Evolutionary conservation across 2,329 filamentous ascomycete species (phyloP), one percentile per base, ranked within the genome.

Genomic region (Paraphaeosphaeria minitans): DNA sequence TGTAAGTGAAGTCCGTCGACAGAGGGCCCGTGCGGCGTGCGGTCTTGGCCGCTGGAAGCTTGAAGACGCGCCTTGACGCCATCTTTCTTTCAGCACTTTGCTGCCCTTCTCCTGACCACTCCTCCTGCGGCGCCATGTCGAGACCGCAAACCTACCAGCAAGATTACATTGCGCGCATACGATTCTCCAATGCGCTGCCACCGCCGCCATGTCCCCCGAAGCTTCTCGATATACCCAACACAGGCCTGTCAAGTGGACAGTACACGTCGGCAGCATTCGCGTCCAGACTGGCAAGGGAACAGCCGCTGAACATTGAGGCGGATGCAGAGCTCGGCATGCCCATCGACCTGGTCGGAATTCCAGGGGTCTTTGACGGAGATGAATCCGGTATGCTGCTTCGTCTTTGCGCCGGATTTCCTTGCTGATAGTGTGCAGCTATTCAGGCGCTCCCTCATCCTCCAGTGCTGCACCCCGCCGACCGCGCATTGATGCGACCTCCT

Each of bases 261-360:
- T 98, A 97, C 79, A 96, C 95, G 33, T 92, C 89, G 3, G 92
- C 95, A 1, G 89, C 89, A 22, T 99, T 96, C 80, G 93, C 93
- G 31, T 95, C 93, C 47, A 88, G 92, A 63, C 82, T 99, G 67
- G 92, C 91, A 19, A 85, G 94, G 72, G 93, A 97, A 72, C 95
- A 98, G 81, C 91, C 94, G 53, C 83, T 97, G 50, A 98, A 97
- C 74, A 95, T 99, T 61, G 95, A 99, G 79, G 93, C 93, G 31
- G 95, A 99, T 85, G 95, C 93, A 9, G 95, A 99, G 81, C 85
- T 98, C 68, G 95, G 95, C 58, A 98, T 99, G 95, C 93, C 93
- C 59, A 87, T 99, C 74, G 94, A 98, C 76, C 81, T 99, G 67
- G 90, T 98, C 58, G 95, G 95, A 71, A 92, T 98, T 81, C 94